phyloP scores from a whole-genome alignment of 371 early-diverging fungal species.

The Mortierella sp. region DNA sequence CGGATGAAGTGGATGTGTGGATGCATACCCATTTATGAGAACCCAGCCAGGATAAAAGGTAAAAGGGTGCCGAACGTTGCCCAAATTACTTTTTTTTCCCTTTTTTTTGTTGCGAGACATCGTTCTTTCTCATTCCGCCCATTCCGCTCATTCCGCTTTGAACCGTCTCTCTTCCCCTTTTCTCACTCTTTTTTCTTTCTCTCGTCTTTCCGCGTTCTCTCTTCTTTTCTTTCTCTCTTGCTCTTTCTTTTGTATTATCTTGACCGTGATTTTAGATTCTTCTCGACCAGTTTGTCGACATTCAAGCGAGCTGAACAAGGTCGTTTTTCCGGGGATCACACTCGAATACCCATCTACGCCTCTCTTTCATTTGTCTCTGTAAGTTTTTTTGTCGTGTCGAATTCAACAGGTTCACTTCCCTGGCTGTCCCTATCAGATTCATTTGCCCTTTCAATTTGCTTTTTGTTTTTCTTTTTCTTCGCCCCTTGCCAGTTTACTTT shows the following conservation, averaged over 20 bases:
- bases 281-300: not conserved
- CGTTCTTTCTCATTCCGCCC: not conserved
- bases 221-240: slow-evolving; percentile 2
- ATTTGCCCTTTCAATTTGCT: not conserved
- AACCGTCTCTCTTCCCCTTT: not conserved
- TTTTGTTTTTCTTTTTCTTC: not conserved
- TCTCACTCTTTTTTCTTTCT: not conserved
- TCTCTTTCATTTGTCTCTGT: not conserved
- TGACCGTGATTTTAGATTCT: not conserved
- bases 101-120: not conserved
- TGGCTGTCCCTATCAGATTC: no score
- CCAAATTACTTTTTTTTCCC: not conserved
- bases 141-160: not conserved
- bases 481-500: not conserved
- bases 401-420: no score
- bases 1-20: not conserved
- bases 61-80: not conserved
- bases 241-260: not conserved
- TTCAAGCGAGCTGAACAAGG: not conserved
- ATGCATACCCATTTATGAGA: not conserved
- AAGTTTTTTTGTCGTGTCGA: not conserved
- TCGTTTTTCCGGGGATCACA: not conserved
- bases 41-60: not conserved
- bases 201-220: not conserved
- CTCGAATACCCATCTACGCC: not conserved